Evolutionary conservation across 176 grass and related monocot genomes (phyloP).

Genomic region (Triticum dicoccoides): DNA sequence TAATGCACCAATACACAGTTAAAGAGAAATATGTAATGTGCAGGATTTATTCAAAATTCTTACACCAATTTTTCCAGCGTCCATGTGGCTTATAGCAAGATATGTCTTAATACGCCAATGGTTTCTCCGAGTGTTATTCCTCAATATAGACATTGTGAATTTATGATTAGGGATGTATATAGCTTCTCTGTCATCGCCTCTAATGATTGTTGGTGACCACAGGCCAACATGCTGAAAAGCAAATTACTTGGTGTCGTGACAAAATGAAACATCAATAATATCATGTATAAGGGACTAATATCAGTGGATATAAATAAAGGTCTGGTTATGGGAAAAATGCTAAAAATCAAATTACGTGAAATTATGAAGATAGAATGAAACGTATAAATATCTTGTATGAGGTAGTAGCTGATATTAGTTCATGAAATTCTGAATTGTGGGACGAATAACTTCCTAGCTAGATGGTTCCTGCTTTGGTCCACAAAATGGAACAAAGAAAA

Average conservation of each 20-base stretch:
- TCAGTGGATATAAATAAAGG: not conserved
- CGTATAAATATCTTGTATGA: not conserved
- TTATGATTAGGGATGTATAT: conserved; percentile 98
- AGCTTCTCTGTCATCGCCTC: conserved; percentile 96
- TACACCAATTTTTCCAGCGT: conserved; percentile 97
- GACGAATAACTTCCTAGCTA: conserved; percentile 21
- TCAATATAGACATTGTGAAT: conserved; percentile 91
- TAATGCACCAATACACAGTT: conserved; percentile 5
- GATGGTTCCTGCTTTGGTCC: not conserved
- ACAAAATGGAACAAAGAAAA: conserved; percentile 20
- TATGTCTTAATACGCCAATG: conserved; percentile 99
- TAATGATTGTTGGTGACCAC: conserved; percentile 94
- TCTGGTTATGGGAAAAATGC: conserved; percentile 33
- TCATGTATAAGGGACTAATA: not conserved
- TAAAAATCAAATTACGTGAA: conserved; percentile 43
- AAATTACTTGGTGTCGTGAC: conserved; percentile 12
- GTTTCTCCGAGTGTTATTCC: conserved; percentile 82
- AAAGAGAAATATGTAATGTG: conserved; percentile 1
- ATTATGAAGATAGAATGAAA: not conserved
- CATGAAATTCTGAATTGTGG: not conserved
- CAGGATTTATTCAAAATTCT: conserved; percentile 21
- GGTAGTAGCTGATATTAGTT: not conserved
- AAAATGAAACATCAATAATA: conserved; percentile 13
- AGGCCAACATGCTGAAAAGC: conserved; percentile 89
- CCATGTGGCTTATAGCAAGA: conserved; percentile 95